Percentiles rank a stretch among this genome's conserved stretches.
Conservation (phyloP, 2,329 filamentous ascomycete genomes). For the Tolypocladium nubicola region DNA sequence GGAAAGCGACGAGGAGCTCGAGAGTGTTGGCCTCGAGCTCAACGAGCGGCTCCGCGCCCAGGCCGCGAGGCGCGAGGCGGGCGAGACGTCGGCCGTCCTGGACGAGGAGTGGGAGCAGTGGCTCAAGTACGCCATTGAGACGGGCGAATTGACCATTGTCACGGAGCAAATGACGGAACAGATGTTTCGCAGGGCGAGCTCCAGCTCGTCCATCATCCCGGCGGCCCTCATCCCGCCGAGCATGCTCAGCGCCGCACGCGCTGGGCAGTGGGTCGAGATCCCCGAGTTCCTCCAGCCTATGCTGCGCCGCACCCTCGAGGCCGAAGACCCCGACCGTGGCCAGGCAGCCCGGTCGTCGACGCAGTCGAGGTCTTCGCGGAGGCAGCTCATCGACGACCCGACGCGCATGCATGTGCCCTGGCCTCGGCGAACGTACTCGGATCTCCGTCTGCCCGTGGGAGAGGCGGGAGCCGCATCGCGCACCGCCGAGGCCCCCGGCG, state of each 20-base stretch:
- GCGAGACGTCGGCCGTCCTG: slow-evolving; percentile 45
- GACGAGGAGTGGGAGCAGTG: slow-evolving; percentile 69
- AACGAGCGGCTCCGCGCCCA: slow-evolving; percentile 57
- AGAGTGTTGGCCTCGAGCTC: slow-evolving; percentile 49
- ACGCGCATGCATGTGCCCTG: neutral
- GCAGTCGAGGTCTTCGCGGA: neutral
- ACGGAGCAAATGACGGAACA: slow-evolving; percentile 30
- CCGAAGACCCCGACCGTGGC: slow-evolving; percentile 15
- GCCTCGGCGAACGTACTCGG: slow-evolving; percentile 16
- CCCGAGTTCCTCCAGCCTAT: slow-evolving; percentile 44
- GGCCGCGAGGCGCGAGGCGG: slow-evolving; percentile 51
- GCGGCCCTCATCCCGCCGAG: slow-evolving; percentile 35
- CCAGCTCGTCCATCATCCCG: slow-evolving; percentile 14
- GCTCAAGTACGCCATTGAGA: slow-evolving; percentile 59
- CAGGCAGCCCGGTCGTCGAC: neutral
- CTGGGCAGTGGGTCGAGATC: slow-evolving; percentile 46
- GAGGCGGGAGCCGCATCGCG: slow-evolving; percentile 15
- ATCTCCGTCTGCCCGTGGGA: slow-evolving; percentile 29
- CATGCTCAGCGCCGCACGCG: slow-evolving; percentile 44
- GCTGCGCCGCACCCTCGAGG: slow-evolving; percentile 35
- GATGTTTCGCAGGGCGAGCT: slow-evolving; percentile 18
- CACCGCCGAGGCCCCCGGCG: slow-evolving; percentile 9
- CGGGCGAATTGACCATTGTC: slow-evolving; percentile 42
- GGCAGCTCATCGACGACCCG: neutral
- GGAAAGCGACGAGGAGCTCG: slow-evolving; percentile 39